Conservation (phyloP, 2,329 filamentous ascomycete genomes). For the Didymella arachidicola region DNA sequence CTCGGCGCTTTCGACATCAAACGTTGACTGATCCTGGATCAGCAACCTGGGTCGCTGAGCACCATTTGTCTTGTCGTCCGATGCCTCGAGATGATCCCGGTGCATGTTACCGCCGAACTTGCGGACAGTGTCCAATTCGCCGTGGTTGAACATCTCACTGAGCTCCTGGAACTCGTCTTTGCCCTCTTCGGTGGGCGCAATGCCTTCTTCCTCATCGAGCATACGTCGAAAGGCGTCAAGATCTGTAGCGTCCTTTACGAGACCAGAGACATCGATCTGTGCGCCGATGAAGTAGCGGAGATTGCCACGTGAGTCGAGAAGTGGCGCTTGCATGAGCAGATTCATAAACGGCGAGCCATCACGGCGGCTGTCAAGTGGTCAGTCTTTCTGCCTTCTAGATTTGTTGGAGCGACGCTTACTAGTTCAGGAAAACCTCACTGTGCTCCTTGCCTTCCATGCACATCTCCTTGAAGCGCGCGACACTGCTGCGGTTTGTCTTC, state of each 20-base stretch:
- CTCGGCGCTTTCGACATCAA: conserved; percentile 36
- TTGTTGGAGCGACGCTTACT: conserved; percentile 55
- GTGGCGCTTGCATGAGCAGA: conserved; percentile 74
- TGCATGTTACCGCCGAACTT: conserved; percentile 71
- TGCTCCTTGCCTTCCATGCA: conserved; percentile 71
- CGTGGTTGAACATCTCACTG: conserved; percentile 72
- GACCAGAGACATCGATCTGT: conserved; percentile 74
- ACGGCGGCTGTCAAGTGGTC: conserved; percentile 61
- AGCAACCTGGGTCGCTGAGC: conserved; percentile 56
- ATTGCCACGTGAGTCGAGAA: conserved; percentile 71
- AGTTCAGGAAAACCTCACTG: conserved; percentile 79
- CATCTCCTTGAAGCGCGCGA: conserved; percentile 68
- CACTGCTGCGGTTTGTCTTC: conserved; percentile 69
- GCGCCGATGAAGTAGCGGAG: conserved; percentile 76
- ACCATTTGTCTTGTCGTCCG: conserved; percentile 49
- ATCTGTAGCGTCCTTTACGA: conserved; percentile 71
- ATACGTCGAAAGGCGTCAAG: conserved; percentile 68
- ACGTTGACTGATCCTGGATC: conserved; percentile 56
- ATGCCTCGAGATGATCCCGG: conserved; percentile 59
- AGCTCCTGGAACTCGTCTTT: conserved; percentile 72
- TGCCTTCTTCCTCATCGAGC: conserved; percentile 48
- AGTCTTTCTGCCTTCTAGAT: not conserved
- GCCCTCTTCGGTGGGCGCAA: conserved; percentile 39
- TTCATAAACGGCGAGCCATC: conserved; percentile 82
- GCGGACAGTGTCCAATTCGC: conserved; percentile 71